These are phyloP conservation scores for Tirmania nivea DNA, from an alignment of 495 filamentous ascomycete species.

Conservation along the genomic window DNA sequence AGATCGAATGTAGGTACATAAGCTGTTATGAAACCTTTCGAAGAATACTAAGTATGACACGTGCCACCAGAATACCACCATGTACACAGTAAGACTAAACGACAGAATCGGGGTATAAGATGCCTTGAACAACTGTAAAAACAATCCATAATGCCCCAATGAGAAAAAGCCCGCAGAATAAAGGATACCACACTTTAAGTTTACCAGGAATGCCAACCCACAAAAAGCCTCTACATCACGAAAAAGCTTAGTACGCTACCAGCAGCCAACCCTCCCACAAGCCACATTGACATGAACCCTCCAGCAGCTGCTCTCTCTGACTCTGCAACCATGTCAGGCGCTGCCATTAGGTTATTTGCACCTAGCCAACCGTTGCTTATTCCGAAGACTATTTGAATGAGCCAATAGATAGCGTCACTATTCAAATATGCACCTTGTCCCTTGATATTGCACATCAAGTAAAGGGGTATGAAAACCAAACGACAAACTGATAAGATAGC, in stretches of 20 bases:
- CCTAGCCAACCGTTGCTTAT: constrained; percentile 69
- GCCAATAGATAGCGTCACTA: constrained; percentile 69
- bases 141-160: too few relatives aligned
- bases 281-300: constrained; percentile 78
- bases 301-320: constrained; percentile 73
- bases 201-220: too few relatives aligned
- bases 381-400: constrained; percentile 71
- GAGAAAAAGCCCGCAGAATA: too few relatives aligned
- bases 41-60: too few relatives aligned
- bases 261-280: constrained; percentile 59
- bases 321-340: constrained; percentile 51
- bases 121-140: too few relatives aligned
- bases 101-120: too few relatives aligned
- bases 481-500: constrained; percentile 43
- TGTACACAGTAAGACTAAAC: too few relatives aligned
- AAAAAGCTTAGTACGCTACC: constrained; percentile 77
- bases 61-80: too few relatives aligned
- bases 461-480: constrained; percentile 56
- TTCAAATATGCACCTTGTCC: constrained; percentile 44
- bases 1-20: too few relatives aligned
- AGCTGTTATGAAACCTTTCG: too few relatives aligned
- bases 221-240: not conserved
- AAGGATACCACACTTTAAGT: too few relatives aligned
- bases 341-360: constrained; percentile 75
- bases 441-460: constrained; percentile 67